Evolutionary conservation across 257 asterid species (phyloP), one percentile per base, ranked within the genome.

Genomic region (Salvia splendens): DNA sequence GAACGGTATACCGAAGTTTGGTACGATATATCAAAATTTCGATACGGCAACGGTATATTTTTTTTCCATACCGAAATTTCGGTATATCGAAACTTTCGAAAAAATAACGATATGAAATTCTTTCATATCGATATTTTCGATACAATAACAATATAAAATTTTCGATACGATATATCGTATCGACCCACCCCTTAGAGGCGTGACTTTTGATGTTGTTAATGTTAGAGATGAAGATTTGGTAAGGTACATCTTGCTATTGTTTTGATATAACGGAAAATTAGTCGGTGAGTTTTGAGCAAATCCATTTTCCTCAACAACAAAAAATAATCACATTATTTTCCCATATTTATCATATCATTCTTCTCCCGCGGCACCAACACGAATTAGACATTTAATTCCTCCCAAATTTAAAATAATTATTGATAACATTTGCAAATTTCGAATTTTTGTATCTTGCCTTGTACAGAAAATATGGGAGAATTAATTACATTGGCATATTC

Each of bases 171-270:
- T n/a, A n/a, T n/a, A n/a, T n/a, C n/a, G n/a, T n/a, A n/a, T n/a
- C n/a, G n/a, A n/a, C n/a, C n/a, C n/a, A 5, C 53, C 24, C 20
- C 0, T n/a, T 12, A 12, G 43, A 16, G 76, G 77, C 81, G 72
- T 76, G 79, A 68, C 79, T 73, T 79, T 76, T 79, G 46, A 76
- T 73, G 79, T 41, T 51, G 36, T 14, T 15, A n/a, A n/a, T 41
- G 70, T 61, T 62, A 53, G 60, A 47, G 74, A 61, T 63, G 70
- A 67, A 17, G 73, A 73, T 71, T 75, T 59, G 74, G 77, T 66
- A 12, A 79, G 81, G 84, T 76, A 73, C 84, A 42, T 69, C 60
- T 65, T 46, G 14, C 33, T 40, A 40, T 73, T 75, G 46, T 64
- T 56, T 59, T 32, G 12, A 64, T 58, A 50, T 70, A 75, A 75